These are phyloP conservation scores for Aureobasidium sp. DNA, from an alignment of 2,329 filamentous ascomycete species.

Conservation along the genomic window DNA sequence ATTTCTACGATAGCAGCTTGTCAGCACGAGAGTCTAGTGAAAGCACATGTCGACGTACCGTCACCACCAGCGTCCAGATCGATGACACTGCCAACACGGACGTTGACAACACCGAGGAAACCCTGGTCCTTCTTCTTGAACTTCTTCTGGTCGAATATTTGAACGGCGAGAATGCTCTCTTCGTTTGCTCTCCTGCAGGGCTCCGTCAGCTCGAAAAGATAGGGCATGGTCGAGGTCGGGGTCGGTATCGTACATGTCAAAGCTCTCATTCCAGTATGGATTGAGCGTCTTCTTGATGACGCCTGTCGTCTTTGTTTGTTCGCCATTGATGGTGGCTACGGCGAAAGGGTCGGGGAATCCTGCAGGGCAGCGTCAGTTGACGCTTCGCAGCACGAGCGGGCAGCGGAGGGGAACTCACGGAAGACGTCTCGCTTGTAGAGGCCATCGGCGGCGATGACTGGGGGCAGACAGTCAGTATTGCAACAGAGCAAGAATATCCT, in stretches of 20 bases:
- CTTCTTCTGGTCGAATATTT: slow-evolving; percentile 99
- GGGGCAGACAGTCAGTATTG: slow-evolving; percentile 1
- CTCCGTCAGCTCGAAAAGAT: slow-evolving; percentile 4
- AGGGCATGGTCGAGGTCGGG: background rate
- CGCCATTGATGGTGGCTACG: slow-evolving; percentile 91
- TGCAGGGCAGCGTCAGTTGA: slow-evolving; percentile 31
- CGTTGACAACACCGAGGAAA: slow-evolving; percentile 95
- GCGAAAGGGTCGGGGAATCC: slow-evolving; percentile 97
- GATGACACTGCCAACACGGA: slow-evolving; percentile 88
- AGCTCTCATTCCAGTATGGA: slow-evolving; percentile 99
- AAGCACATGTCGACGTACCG: slow-evolving; percentile 49
- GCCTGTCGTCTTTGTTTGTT: slow-evolving; percentile 95
- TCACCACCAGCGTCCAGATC: slow-evolving; percentile 84
- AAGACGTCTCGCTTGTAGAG: slow-evolving; percentile 99
- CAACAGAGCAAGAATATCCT: no score
- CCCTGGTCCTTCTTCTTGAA: slow-evolving; percentile 99
- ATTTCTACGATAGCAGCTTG: slow-evolving; percentile 53
- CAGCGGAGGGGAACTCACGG: slow-evolving; percentile 52
- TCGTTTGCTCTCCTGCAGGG: slow-evolving; percentile 70
- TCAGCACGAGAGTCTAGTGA: slow-evolving; percentile 1
- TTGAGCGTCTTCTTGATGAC: slow-evolving; percentile 97
- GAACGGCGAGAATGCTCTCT: slow-evolving; percentile 92
- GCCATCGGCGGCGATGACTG: slow-evolving; percentile 97
- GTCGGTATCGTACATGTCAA: slow-evolving; percentile 70
- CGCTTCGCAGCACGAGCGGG: background rate